These are phyloP conservation scores for Saccharomyces eubayanus DNA, from an alignment of 805 yeast genomes.

Conservation along the genomic window DNA sequence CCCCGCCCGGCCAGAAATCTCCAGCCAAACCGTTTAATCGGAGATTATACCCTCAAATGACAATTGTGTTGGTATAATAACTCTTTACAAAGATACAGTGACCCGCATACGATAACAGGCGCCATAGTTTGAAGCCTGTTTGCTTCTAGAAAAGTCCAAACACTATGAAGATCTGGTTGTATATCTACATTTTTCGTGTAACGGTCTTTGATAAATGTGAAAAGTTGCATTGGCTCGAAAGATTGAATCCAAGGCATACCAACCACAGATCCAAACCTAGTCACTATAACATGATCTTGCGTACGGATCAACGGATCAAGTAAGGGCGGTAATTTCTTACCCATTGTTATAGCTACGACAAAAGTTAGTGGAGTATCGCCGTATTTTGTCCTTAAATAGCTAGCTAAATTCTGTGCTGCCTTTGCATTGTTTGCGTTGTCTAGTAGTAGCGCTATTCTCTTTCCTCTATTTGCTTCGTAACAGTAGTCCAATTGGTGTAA, in stretches of 20 bases:
- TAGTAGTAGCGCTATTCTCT: conserved; percentile 36
- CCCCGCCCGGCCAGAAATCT: not conserved
- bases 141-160: not conserved
- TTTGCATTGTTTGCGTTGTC: conserved; percentile 93
- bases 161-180: conserved; percentile 16
- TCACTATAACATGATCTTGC: conserved; percentile 51
- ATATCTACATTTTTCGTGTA: conserved; percentile 24
- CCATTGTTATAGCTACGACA: conserved; percentile 67
- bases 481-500: conserved; percentile 45
- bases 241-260: conserved; percentile 92
- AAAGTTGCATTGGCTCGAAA: conserved; percentile 26
- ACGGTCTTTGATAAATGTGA: conserved; percentile 19
- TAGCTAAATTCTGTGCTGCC: conserved; percentile 68
- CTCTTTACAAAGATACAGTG: conserved; percentile 59
- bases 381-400: conserved; percentile 36
- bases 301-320: conserved; percentile 41
- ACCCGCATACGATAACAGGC: conserved; percentile 54
- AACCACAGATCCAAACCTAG: conserved; percentile 61
- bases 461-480: conserved; percentile 8
- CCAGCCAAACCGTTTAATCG: not conserved
- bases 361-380: conserved; percentile 35
- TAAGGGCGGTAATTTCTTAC: conserved; percentile 51
- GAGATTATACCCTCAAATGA: not conserved
- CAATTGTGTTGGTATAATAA: conserved; percentile 33
- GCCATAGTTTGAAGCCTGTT: conserved; percentile 10